Conservation (phyloP, 1,284 basidiomycete species). For the Cutaneotrichosporon sp. region DNA sequence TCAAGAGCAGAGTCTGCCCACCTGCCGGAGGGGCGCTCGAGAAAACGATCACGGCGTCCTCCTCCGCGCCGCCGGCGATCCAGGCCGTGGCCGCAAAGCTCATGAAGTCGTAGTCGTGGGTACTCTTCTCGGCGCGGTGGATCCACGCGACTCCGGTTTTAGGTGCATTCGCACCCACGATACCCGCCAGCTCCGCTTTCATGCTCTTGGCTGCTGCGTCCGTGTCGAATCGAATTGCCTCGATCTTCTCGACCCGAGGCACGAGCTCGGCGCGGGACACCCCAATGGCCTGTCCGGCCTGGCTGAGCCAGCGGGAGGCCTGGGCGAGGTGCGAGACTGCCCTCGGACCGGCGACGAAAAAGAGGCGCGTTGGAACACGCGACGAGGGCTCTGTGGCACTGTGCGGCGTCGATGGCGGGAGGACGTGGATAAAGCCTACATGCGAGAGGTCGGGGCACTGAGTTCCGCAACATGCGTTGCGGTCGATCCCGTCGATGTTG, state of each 20-base stretch:
- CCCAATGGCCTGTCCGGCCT: conserved; percentile 58
- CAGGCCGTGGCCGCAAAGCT: conserved; percentile 5
- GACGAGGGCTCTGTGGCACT: conserved; percentile 34
- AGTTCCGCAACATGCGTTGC: conserved; percentile 80
- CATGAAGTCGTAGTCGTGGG: conserved; percentile 44
- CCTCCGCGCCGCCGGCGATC: not conserved
- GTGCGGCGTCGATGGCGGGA: conserved; percentile 52
- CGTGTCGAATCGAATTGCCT: conserved; percentile 61
- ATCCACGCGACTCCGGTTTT: conserved; percentile 24
- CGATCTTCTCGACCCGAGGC: conserved; percentile 50
- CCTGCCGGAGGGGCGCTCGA: conserved; percentile 21
- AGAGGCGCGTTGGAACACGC: conserved; percentile 64
- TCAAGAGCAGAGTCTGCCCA: conserved; percentile 53
- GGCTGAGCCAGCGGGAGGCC: conserved; percentile 56
- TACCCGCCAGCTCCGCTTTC: conserved; percentile 62
- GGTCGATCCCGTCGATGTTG: conserved; percentile 72
- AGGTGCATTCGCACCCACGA: conserved; percentile 54
- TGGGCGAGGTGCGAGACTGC: conserved; percentile 60
- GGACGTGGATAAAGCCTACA: conserved; percentile 41
- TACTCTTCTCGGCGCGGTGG: conserved; percentile 22
- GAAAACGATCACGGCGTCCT: conserved; percentile 49
- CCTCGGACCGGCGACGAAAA: conserved; percentile 74
- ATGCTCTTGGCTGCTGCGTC: conserved; percentile 62
- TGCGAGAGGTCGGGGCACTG: conserved; percentile 52
- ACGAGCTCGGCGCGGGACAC: conserved; percentile 57